Conservation (phyloP, 768 basidiomycete genomes). For the Rhodotorula graminis region DNA sequence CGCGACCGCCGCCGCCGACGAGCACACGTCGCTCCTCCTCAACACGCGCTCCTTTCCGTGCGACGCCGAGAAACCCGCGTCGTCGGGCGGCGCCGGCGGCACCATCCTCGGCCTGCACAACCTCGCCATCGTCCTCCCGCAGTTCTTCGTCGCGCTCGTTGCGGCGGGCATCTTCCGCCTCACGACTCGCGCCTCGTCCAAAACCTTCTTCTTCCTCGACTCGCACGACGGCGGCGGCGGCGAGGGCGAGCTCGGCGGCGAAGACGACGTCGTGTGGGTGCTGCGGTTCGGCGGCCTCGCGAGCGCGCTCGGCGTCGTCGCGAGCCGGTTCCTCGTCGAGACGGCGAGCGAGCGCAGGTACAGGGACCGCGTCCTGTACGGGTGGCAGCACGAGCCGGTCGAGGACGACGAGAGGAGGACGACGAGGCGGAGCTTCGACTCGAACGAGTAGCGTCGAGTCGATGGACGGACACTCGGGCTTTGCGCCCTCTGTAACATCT, state of each 20-base stretch:
- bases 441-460: neutral
- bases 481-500: too few species aligned
- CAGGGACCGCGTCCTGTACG: neutral
- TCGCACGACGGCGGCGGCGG: conserved; percentile 8
- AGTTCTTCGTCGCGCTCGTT: conserved; percentile 14
- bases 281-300: conserved; percentile 50
- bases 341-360: neutral
- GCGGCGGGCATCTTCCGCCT: conserved; percentile 6
- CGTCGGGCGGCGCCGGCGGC: neutral
- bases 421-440: neutral
- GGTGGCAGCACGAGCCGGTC: neutral
- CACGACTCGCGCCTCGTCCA: neutral
- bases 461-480: too few species aligned
- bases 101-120: conserved; percentile 7
- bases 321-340: conserved; percentile 14
- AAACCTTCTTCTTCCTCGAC: neutral
- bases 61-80: neutral
- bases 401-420: neutral
- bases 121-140: conserved; percentile 3
- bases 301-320: conserved; percentile 43
- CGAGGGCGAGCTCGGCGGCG: neutral
- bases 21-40: neutral
- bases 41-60: neutral
- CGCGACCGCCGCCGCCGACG: too few species aligned
- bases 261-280: conserved; percentile 49